A percentile compares a stretch with the other conserved stretches of the same genome.
Conservation (phyloP, 2,329 filamentous ascomycete genomes). For the Sporothrix globosa region DNA sequence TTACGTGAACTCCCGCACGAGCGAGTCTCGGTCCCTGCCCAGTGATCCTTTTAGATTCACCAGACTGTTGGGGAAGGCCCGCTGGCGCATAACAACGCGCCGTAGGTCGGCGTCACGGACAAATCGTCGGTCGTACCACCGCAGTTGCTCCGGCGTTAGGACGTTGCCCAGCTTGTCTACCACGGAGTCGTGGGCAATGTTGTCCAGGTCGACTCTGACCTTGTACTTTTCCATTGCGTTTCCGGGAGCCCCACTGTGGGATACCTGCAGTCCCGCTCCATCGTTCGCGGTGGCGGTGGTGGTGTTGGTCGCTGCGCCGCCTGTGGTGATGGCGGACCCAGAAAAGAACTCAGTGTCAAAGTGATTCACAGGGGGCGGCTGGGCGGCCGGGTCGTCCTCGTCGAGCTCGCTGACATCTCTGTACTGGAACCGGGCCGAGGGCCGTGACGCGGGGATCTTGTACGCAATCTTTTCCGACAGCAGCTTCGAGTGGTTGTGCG, state of each 20-base stretch:
- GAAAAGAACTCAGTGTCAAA: not conserved
- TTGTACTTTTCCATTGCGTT: not conserved
- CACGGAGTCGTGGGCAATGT: not conserved
- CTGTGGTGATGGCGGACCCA: not conserved
- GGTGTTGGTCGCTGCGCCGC: no score
- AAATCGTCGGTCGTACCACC: slow-evolving; percentile 4
- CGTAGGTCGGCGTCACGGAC: slow-evolving; percentile 14
- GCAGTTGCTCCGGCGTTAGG: not conserved
- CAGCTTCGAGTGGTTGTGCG: slow-evolving; percentile 21
- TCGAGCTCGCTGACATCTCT: not conserved
- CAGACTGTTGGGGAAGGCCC: slow-evolving; percentile 4
- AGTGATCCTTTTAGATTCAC: not conserved
- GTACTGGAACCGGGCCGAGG: slow-evolving; percentile 14
- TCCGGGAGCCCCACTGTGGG: not conserved
- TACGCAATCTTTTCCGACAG: slow-evolving; percentile 5
- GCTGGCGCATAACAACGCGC: slow-evolving; percentile 9
- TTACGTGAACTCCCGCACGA: slow-evolving; percentile 34
- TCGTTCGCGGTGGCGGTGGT: not conserved
- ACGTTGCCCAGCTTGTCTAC: not conserved
- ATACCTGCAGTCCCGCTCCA: not conserved
- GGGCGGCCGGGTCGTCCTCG: not conserved
- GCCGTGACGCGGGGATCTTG: slow-evolving; percentile 29
- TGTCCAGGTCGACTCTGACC: not conserved
- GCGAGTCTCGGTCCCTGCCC: slow-evolving; percentile 19
- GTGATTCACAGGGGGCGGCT: not conserved